Base-by-base conservation (phyloP, 1,284 basidiomycete genomes). In the Sanghuangporus baumii region DNA sequence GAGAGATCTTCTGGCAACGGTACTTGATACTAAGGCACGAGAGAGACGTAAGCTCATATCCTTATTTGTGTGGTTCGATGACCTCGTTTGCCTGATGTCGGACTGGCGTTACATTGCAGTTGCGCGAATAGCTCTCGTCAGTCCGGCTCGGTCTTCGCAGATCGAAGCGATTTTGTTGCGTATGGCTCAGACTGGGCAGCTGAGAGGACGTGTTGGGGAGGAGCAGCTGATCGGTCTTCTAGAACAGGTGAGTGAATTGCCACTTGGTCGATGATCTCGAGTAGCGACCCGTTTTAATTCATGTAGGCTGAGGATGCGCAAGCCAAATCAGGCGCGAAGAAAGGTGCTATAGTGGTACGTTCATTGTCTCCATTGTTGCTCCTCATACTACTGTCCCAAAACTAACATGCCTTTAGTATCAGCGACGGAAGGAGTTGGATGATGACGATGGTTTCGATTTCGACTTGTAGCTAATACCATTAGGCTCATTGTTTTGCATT, bases 181-280 rank as follows among this genome's bases (percentile, higher is more conserved):
- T 48, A 96, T 98, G 93, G 95, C 91, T 6, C 93, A 96, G 74
- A 82, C 85, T 1, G 95, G 96, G n/a, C 95, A 98, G 74, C 78
- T 98, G 55, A 82, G 90, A 60, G 90, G 91, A 11, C 82, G 89
- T 60, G 89, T 99, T 50, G 88, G 85, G 31, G 96, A 99, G 73
- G 81, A 85, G 54, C 94, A 96, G 72, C 81, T 99, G 63, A 96
- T 98, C 70, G 89, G 88, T 41, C 78, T 99, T 18, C 81, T 99
- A 60, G 93, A 98, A 72, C 95, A 98, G 84, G 95, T 95, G 67
- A 67, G 77, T 70, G 38, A 31, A 20, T 26, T 2, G 16, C 12
- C 6, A 6, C 20, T 26, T 18, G 20, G n/a, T 37, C 8, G 12
- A 12, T 6, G 9, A n/a, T 7, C 7, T 18, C 11, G 20, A 3